Percentiles rank a stretch among this genome's conserved stretches.
These are phyloP conservation scores for Ophiostoma novo-ulmi DNA, from an alignment of 2,329 filamentous ascomycete species.

Conservation along the genomic window DNA sequence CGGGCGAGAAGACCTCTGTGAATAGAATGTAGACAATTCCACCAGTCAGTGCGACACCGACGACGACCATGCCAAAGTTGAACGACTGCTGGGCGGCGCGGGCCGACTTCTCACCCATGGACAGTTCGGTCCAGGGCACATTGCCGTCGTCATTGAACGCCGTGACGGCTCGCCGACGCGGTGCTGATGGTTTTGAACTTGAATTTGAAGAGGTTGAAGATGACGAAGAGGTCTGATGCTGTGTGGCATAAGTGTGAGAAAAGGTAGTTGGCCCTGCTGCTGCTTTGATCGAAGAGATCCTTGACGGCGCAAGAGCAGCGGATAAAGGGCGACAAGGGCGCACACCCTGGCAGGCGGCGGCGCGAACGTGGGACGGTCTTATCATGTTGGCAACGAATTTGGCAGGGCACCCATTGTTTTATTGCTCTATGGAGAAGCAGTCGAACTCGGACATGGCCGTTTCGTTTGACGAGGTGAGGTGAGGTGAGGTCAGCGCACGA, in stretches of 20 bases:
- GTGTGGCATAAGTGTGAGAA: slow-evolving; percentile 43
- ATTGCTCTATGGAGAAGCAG: neutral
- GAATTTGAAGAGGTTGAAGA: slow-evolving; percentile 22
- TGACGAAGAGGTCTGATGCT: slow-evolving; percentile 39
- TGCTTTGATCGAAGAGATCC: slow-evolving; percentile 32
- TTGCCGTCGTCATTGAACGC: slow-evolving; percentile 80
- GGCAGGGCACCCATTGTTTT: slow-evolving; percentile 16
- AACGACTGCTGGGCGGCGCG: slow-evolving; percentile 85
- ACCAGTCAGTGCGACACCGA: slow-evolving; percentile 70
- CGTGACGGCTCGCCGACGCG: slow-evolving; percentile 66
- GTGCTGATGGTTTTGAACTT: slow-evolving; percentile 31
- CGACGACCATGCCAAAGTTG: slow-evolving; percentile 73
- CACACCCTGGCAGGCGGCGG: slow-evolving; percentile 13
- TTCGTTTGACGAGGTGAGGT: neutral
- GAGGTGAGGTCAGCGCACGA: neutral
- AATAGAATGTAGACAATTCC: slow-evolving; percentile 75
- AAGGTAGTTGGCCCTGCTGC: slow-evolving; percentile 33
- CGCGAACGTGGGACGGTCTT: slow-evolving; percentile 16
- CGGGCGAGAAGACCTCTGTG: slow-evolving; percentile 74
- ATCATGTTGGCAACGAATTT: slow-evolving; percentile 22
- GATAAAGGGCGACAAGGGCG: slow-evolving; percentile 3
- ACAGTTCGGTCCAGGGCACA: slow-evolving; percentile 75
- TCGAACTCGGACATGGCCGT: neutral
- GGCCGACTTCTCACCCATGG: slow-evolving; percentile 69
- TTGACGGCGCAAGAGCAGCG: neutral